These are phyloP conservation scores for Neurospora terricola DNA, from an alignment of 495 filamentous ascomycete genomes.

Conservation along the genomic window DNA sequence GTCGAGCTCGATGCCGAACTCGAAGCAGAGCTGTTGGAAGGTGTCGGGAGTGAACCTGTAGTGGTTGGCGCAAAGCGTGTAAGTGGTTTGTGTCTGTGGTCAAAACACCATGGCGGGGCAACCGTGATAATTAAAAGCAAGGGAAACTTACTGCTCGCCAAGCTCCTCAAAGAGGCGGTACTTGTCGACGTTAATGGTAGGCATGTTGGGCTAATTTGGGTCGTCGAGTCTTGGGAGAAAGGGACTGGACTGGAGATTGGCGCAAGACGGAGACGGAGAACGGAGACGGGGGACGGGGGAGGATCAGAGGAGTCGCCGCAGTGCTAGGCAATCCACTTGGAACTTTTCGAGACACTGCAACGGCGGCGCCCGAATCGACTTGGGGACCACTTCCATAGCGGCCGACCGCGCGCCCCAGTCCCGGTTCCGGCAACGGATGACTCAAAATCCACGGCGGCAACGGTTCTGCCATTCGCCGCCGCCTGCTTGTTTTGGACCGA, in stretches of 20 bases:
- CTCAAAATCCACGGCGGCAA: constrained; percentile 21
- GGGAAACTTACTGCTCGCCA: constrained; percentile 61
- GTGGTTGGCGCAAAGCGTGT: constrained; percentile 1
- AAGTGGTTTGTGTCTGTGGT: not conserved
- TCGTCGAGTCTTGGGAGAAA: not conserved
- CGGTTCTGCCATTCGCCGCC: constrained; percentile 14
- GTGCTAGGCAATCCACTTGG: not conserved
- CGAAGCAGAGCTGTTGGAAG: constrained; percentile 97
- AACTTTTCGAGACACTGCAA: constrained; percentile 16
- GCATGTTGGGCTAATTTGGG: constrained; percentile 40
- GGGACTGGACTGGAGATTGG: not conserved
- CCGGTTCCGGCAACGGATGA: constrained; percentile 12
- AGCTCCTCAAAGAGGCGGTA: constrained; percentile 87
- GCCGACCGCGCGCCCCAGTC: not conserved
- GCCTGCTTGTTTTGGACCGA: not conserved
- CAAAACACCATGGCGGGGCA: constrained; percentile 16
- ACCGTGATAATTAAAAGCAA: not conserved
- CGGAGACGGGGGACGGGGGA: not conserved
- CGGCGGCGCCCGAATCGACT: not conserved
- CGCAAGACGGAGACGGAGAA: not conserved
- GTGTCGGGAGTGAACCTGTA: constrained; percentile 77
- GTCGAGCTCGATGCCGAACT: constrained; percentile 96
- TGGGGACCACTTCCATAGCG: not conserved
- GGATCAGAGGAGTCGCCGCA: no score
- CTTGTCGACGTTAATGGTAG: constrained; percentile 93